Evolutionary conservation across 805 yeast genomes (phyloP).

Genomic region (Metschnikowia noctiluminum): DNA sequence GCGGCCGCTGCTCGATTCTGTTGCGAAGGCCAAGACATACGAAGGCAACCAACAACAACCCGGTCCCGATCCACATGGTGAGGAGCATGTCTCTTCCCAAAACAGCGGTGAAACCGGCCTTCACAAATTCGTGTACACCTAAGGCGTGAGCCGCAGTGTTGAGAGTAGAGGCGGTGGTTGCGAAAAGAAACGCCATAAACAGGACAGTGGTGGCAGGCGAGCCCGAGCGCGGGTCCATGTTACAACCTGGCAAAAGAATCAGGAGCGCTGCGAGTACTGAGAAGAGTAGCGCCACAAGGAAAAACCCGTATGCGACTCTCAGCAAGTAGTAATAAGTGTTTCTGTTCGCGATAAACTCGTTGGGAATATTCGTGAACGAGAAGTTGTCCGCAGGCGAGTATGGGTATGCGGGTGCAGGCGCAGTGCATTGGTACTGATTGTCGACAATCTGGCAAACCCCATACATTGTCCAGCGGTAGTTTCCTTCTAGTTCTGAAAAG

Average conservation of each 20-base stretch:
- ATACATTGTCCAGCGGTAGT: conserved; percentile 30
- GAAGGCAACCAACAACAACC: conserved; percentile 16
- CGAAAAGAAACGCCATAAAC: conserved; percentile 38
- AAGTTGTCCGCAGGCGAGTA: conserved; percentile 31
- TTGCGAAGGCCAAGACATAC: neutral
- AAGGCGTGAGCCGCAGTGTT: conserved; percentile 54
- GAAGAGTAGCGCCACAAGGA: conserved; percentile 58
- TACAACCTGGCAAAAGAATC: conserved; percentile 14
- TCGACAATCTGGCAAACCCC: conserved; percentile 22
- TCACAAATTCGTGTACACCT: conserved; percentile 47
- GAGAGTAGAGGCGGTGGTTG: conserved; percentile 44
- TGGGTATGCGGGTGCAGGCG: conserved; percentile 26
- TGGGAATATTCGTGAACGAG: conserved; percentile 40
- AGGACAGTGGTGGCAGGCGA: conserved; percentile 10
- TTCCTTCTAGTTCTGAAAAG: conserved; percentile 24
- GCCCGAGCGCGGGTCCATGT: conserved; percentile 9
- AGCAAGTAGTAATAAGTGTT: conserved; percentile 61
- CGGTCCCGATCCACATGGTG: conserved; percentile 58
- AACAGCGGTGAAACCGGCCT: conserved; percentile 39
- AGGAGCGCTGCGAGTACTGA: conserved; percentile 47
- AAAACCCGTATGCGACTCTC: conserved; percentile 38
- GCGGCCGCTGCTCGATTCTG: conserved; percentile 2
- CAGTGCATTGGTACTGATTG: conserved; percentile 21
- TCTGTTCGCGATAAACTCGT: conserved; percentile 44
- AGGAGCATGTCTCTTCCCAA: conserved; percentile 54